Evolutionary conservation across 495 filamentous ascomycete genomes (phyloP), one percentile per base, ranked within the genome.

Genomic region (Jackrogersella multiformis): DNA sequence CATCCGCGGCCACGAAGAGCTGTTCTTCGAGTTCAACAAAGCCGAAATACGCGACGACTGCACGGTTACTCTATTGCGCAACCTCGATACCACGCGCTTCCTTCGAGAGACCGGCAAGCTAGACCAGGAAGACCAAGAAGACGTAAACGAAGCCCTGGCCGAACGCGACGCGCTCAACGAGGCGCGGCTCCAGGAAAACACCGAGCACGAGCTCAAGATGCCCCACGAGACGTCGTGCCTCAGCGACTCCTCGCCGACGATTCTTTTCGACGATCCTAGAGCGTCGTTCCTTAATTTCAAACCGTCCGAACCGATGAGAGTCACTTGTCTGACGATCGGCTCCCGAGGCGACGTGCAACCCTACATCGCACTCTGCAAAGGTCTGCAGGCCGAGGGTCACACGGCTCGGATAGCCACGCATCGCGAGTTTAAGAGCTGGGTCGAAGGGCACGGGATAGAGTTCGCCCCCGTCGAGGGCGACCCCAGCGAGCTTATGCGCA

Each of bases 281-380:
- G 92, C 92, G 16, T 98, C 95, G 0, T 93, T 98, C 61, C 83
- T 99, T 66, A 94, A 97, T 62, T 99, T 98, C 80, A 97, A 96
- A 75, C 95, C 95, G 0, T 79, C 85, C 5, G 86, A 94, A 69
- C 84, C 93, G 7, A 78, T 99, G 72, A 85, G 82, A n/a, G 89
- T 99, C 51, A 97, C 94, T 0, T 99, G 95, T 73, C 78, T 99
- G 28, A 99, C 95, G 0, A 99, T 99, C 61, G 95, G 95, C 21
- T 97, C 94, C 2, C 86, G 95, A 26, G 95, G 95, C 21, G 95
- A 99, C 75, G 95, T 99, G 6, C 95, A 99, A 68, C 95, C 95
- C 0, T 99, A 97, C 73, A 98, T 99, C 74, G 93, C 96, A 4
- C 81, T 99, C 13, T 98, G 95, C 80, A 97, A 97, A 75, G 91